Conservation (phyloP, 352 stramenopile species). For the Phytophthora capsici region DNA sequence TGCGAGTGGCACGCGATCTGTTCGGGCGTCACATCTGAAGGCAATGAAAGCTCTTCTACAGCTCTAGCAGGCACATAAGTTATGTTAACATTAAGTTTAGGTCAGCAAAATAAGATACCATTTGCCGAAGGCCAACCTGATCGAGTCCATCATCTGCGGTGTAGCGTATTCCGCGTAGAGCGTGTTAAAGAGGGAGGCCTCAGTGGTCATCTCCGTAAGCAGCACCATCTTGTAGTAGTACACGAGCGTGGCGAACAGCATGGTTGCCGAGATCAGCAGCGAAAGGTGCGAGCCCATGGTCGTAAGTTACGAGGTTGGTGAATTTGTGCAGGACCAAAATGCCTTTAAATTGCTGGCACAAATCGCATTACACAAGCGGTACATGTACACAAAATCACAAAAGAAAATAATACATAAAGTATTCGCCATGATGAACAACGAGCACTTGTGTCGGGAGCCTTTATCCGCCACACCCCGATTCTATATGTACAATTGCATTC, state of each 20-base stretch:
- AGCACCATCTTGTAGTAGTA: constrained; percentile 83
- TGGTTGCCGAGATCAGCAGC: constrained; percentile 61
- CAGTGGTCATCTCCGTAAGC: constrained; percentile 73
- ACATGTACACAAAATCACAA: too few relatives aligned
- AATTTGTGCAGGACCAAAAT: too few relatives aligned
- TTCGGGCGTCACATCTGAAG: constrained; percentile 36
- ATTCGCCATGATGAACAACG: too few relatives aligned
- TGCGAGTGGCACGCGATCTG: constrained; percentile 56
- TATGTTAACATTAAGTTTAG: too few relatives aligned
- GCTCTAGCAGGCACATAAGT: constrained; percentile 36
- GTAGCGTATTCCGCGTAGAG: constrained; percentile 77
- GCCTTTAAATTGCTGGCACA: too few relatives aligned
- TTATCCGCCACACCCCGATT: too few relatives aligned
- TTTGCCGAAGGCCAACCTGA: constrained; percentile 43
- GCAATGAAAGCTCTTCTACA: constrained; percentile 66
- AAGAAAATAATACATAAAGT: too few relatives aligned
- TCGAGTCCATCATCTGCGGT: constrained; percentile 60
- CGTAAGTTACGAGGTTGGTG: neutral
- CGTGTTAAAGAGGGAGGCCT: constrained; percentile 77
- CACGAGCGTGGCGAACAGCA: constrained; percentile 62
- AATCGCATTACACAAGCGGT: too few relatives aligned
- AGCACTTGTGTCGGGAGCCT: too few relatives aligned
- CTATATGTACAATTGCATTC: too few relatives aligned
- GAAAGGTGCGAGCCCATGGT: constrained; percentile 53
- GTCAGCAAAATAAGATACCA: neutral